These are phyloP conservation scores for Thelonectria blattea DNA, from an alignment of 2,329 filamentous ascomycete species.

Conservation along the genomic window DNA sequence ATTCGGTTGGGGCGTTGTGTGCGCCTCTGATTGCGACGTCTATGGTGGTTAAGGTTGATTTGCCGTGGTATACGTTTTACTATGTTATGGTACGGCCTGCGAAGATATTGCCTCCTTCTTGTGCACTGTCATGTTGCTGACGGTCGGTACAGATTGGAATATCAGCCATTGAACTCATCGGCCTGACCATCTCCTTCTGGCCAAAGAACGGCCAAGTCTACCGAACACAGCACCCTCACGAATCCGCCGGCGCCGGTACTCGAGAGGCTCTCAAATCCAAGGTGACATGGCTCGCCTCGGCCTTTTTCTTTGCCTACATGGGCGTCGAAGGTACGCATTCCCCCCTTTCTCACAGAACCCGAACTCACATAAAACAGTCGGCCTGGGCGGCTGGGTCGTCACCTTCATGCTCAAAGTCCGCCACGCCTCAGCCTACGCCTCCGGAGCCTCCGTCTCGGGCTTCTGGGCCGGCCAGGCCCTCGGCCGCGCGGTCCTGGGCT, in stretches of 20 bases:
- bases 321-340: slow-evolving; percentile 63
- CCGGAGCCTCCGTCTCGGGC: slow-evolving; percentile 75
- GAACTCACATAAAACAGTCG: slow-evolving; percentile 48
- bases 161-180: slow-evolving; percentile 61
- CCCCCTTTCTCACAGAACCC: accelerated
- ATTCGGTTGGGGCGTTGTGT: slow-evolving; percentile 69
- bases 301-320: slow-evolving; percentile 77
- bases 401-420: slow-evolving; percentile 79
- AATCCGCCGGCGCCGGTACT: slow-evolving; percentile 41
- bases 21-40: slow-evolving; percentile 70
- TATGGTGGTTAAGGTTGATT: slow-evolving; percentile 64
- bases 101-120: slow-evolving; percentile 23
- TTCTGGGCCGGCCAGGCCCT: slow-evolving; percentile 82
- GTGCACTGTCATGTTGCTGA: background rate
- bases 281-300: slow-evolving; percentile 69
- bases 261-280: slow-evolving; percentile 49
- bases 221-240: slow-evolving; percentile 46
- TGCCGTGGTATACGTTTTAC: slow-evolving; percentile 73
- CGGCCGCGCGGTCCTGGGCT: slow-evolving; percentile 70
- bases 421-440: slow-evolving; percentile 66
- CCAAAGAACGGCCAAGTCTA: slow-evolving; percentile 61
- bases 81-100: slow-evolving; percentile 76
- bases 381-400: slow-evolving; percentile 79
- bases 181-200: slow-evolving; percentile 64
- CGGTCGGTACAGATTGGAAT: slow-evolving; percentile 46